Conservation (phyloP, 2,329 filamentous ascomycete genomes). For the Sporothrix dimorphospora region DNA sequence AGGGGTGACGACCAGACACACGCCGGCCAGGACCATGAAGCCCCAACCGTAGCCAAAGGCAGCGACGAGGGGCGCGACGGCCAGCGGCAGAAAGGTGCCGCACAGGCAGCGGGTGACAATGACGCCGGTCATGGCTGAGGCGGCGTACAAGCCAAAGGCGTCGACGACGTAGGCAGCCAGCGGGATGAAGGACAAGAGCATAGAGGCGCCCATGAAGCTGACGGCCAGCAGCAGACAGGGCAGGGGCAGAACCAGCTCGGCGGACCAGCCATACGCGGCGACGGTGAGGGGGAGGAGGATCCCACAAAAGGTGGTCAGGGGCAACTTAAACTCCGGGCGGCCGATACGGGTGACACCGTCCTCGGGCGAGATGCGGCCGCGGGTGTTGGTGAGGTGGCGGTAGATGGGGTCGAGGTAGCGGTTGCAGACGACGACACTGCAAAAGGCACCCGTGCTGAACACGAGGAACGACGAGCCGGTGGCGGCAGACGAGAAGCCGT, state of each 20-base stretch:
- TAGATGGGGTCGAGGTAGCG: conserved; percentile 57
- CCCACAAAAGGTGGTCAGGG: conserved; percentile 53
- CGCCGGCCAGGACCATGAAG: conserved; percentile 49
- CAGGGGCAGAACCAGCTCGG: conserved; percentile 49
- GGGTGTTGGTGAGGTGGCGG: conserved; percentile 46
- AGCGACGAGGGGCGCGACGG: conserved; percentile 51
- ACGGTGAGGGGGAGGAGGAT: conserved; percentile 51
- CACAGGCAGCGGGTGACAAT: conserved; percentile 59
- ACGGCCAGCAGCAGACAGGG: conserved; percentile 49
- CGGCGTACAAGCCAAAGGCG: conserved; percentile 58
- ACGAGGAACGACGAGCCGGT: conserved; percentile 58
- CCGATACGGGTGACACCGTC: conserved; percentile 42
- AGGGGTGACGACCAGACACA: conserved; percentile 51
- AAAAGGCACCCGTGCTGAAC: conserved; percentile 57
- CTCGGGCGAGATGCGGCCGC: conserved; percentile 8
- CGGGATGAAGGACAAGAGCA: conserved; percentile 54
- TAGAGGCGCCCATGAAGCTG: conserved; percentile 49
- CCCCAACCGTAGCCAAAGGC: conserved; percentile 56
- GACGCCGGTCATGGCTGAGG: conserved; percentile 59
- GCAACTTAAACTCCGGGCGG: conserved; percentile 59
- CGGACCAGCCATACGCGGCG: conserved; percentile 55
- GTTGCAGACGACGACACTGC: conserved; percentile 56
- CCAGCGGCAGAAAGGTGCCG: conserved; percentile 60
- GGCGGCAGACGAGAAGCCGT: conserved; percentile 54
- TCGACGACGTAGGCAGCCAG: conserved; percentile 61